phyloP scores from a whole-genome alignment of 148 eudicot genomes.

The Rhododendron simsii region DNA sequence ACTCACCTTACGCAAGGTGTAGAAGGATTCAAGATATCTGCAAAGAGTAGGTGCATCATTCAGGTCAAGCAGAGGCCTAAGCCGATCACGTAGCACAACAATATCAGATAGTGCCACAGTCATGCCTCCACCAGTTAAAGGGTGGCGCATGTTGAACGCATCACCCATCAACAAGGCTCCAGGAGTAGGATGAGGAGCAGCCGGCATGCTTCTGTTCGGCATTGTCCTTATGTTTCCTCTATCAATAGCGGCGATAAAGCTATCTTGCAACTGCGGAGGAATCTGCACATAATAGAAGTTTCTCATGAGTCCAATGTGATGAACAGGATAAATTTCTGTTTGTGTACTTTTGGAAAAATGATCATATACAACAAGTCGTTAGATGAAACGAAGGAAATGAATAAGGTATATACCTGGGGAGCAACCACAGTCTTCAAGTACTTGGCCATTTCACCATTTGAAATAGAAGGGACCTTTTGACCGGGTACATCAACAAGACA shows the following conservation, averaged over 20 bases:
- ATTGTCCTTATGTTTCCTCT: slow-evolving; percentile 69
- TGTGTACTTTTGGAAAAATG: background rate
- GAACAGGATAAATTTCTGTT: background rate
- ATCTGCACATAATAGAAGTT: slow-evolving; percentile 35
- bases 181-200: slow-evolving; percentile 71
- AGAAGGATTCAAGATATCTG: slow-evolving; percentile 78
- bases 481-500: slow-evolving; percentile 92
- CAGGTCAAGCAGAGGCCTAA: slow-evolving; percentile 60
- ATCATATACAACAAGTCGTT: background rate
- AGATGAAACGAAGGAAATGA: background rate
- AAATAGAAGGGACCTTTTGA: slow-evolving; percentile 69
- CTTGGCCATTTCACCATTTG: slow-evolving; percentile 74
- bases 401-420: slow-evolving; percentile 40
- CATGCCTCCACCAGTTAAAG: slow-evolving; percentile 92
- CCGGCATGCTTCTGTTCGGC: slow-evolving; percentile 90
- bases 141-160: slow-evolving; percentile 94
- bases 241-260: slow-evolving; percentile 60
- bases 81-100: slow-evolving; percentile 66
- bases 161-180: slow-evolving; percentile 91
- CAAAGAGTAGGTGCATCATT: slow-evolving; percentile 62
- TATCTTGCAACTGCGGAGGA: slow-evolving; percentile 54
- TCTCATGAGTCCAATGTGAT: background rate
- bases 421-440: slow-evolving; percentile 74
- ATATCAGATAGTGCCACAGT: slow-evolving; percentile 88
- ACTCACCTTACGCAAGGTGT: slow-evolving; percentile 75